Conservation (phyloP, 2,329 filamentous ascomycete species). For the Incumbomyces lentus region DNA sequence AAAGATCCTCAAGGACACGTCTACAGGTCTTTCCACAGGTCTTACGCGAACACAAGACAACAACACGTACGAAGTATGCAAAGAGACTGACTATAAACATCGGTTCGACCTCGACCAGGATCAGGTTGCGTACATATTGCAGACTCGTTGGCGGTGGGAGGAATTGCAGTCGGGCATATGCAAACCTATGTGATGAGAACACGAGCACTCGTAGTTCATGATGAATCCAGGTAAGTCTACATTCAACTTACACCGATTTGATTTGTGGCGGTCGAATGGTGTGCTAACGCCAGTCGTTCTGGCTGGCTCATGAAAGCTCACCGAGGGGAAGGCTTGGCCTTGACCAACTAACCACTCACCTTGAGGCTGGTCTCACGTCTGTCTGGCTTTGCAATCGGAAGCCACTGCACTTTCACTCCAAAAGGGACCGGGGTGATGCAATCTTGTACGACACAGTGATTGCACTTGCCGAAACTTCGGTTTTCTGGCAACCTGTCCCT, state of each 20-base stretch:
- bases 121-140: no score
- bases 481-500: background rate
- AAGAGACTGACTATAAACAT: no score
- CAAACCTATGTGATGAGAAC: no score
- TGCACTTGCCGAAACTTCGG: slow-evolving; percentile 3
- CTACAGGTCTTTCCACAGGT: no score
- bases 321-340: background rate
- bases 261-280: background rate
- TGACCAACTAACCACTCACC: background rate
- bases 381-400: background rate
- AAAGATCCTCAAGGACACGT: no score
- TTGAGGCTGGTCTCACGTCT: background rate
- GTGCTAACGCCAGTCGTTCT: no score
- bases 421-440: background rate
- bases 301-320: background rate
- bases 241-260: background rate
- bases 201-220: background rate
- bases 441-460: background rate
- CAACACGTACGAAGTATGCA: no score
- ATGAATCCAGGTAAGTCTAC: slow-evolving; percentile 5
- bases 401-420: background rate
- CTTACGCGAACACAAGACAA: no score
- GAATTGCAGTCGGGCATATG: no score
- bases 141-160: no score
- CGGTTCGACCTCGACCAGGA: no score